These are phyloP conservation scores for Phyllosticta citribraziliensis DNA, from an alignment of 2,329 filamentous ascomycete genomes.

Conservation along the genomic window DNA sequence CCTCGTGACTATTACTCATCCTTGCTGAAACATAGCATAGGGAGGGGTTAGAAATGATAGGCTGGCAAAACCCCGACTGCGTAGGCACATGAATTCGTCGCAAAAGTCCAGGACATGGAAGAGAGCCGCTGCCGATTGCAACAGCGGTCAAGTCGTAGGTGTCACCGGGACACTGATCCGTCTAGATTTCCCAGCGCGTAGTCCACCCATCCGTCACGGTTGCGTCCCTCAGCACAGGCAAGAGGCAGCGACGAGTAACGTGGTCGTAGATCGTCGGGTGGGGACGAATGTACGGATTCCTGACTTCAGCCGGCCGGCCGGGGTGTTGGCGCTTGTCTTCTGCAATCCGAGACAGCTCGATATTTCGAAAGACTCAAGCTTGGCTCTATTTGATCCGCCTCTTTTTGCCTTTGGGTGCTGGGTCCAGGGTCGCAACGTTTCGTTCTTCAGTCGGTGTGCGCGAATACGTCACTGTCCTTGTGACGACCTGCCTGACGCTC, in stretches of 20 bases:
- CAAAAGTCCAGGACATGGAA: background rate
- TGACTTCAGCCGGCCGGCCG: background rate
- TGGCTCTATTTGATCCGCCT: constrained; percentile 56
- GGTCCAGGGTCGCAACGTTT: constrained; percentile 57
- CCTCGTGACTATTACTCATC: background rate
- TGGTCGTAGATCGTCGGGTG: too few species aligned
- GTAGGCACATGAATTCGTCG: background rate
- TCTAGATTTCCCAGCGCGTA: background rate
- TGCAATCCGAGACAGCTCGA: background rate
- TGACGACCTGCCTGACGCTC: constrained; percentile 79
- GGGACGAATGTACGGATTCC: background rate
- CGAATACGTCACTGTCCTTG: constrained; percentile 88
- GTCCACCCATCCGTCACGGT: background rate
- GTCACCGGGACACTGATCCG: background rate
- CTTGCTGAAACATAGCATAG: background rate
- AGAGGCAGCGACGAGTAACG: too few species aligned
- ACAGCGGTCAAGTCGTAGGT: background rate
- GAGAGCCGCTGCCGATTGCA: background rate
- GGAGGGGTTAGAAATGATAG: background rate
- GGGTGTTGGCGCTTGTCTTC: background rate
- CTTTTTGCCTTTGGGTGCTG: constrained; percentile 86
- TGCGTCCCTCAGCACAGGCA: too few species aligned
- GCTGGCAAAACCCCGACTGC: background rate
- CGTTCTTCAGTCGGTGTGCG: constrained; percentile 34
- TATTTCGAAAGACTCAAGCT: background rate